Evolutionary conservation across 192 early-diverging fungal genomes (phyloP).

Genomic region (Kappamyces sp.): DNA sequence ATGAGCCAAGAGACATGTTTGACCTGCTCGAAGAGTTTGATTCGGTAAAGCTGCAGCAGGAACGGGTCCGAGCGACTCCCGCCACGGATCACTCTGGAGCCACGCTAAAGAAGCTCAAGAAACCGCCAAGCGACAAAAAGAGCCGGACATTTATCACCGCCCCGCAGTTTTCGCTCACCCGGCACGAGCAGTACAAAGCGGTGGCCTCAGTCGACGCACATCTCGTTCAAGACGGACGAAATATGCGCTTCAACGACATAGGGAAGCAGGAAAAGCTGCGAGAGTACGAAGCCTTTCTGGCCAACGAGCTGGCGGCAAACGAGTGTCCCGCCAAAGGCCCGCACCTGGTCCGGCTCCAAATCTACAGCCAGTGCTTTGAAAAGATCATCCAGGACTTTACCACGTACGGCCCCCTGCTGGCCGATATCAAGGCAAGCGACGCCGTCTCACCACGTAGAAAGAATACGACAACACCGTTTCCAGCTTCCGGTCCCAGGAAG

Average conservation of each 20-base stretch:
- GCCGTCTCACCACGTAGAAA: slow-evolving; percentile 18
- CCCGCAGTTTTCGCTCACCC: slow-evolving; percentile 6
- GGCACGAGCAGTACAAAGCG: slow-evolving; percentile 4
- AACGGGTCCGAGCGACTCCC: slow-evolving; percentile 1
- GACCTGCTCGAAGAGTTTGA: slow-evolving; percentile 35
- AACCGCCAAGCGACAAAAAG: background rate
- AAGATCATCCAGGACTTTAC: slow-evolving; percentile 40
- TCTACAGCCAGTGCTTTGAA: slow-evolving; percentile 38
- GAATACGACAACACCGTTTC: slow-evolving; percentile 45
- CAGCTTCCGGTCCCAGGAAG: slow-evolving; percentile 30
- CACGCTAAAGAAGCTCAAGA: slow-evolving; percentile 3
- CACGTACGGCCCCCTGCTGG: slow-evolving; percentile 39
- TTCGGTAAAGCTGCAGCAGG: slow-evolving; percentile 22
- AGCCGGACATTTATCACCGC: slow-evolving; percentile 6
- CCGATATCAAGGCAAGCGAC: slow-evolving; percentile 41
- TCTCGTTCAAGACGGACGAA: slow-evolving; percentile 26
- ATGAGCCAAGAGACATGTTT: slow-evolving; percentile 13
- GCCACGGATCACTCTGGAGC: background rate
- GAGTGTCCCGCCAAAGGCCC: slow-evolving; percentile 25
- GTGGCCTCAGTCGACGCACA: slow-evolving; percentile 14
- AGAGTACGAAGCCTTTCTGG: slow-evolving; percentile 26
- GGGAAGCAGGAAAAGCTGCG: slow-evolving; percentile 25
- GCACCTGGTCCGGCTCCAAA: slow-evolving; percentile 33
- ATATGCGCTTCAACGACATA: slow-evolving; percentile 11
- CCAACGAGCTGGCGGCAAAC: slow-evolving; percentile 31